Base-by-base conservation (phyloP, 129 eudicot species). In the Artemisia tridentata region DNA sequence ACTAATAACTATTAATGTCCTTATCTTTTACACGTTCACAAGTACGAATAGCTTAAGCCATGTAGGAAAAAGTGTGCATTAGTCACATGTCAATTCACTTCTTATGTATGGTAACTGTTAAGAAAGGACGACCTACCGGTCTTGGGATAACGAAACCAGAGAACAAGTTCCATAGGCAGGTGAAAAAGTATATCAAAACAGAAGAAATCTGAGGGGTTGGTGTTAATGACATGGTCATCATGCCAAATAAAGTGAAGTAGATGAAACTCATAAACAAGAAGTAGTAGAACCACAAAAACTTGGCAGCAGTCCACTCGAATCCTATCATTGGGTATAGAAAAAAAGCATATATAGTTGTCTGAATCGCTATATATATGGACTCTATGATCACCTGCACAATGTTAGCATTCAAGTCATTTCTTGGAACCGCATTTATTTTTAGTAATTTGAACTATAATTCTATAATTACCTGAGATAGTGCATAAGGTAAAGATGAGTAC, bases 401-500 rank as follows among this genome's bases (percentile, higher is more conserved):
- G 57, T 38, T 59, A 54, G 12, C 66, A 67, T 61, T 61, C 45
- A 21, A 63, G 34, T 69, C 53, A 41, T 29, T 18, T 38, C 10
- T 38, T 38, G 9, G 45, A 38, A 38, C 45, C 7, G 45, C 45
- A 50, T 15, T 51, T 49, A 8, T 68, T 11, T n/a, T 19, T 25
- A 21, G 53, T 47, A 47, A 58, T 11, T 12, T 49, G 16, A 47
- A 58, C 11, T 7, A n/a, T 71, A 8, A 34, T 59, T 17, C 14
- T 23, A 45, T 45, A 27, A 4, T 51, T 78, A 83, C 87, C 81
- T 83, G 87, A 6, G 87, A 75, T 29, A 83, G 76, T 58, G 87
- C 84, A 57, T 79, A 79, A 66, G 86, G 84, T 55, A 66, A 57
- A 11, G 80, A 77, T 65, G 86, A 82, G 31, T 82, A 82, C 86